Base-by-base conservation (phyloP, 345 rosid species). In the Eucalyptus tenuipes region DNA sequence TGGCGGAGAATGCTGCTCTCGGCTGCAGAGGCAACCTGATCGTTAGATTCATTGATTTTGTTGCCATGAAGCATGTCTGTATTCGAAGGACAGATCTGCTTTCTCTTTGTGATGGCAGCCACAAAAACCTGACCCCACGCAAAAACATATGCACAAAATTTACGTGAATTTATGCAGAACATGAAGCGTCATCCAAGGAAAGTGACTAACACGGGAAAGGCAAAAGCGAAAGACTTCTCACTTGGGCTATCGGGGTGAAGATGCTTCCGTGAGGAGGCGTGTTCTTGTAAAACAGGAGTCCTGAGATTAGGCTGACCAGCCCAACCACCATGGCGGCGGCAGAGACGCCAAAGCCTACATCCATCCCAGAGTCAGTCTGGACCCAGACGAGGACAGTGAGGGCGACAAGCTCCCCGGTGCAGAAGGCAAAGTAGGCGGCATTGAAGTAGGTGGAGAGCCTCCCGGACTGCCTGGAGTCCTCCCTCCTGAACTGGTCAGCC, bases 281-380 rank as follows among this genome's bases (percentile, higher is more conserved):
- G 89, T 98, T 98, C 80, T 96, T 94, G 89, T 95, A 98, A 88
- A 91, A 94, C 12, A 95, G 88, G 31, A 94, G 93, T 47, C 99
- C 99, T n/a, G 96, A 94, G 87, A 97, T 94, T 90, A 98, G 88
- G 91, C 94, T 89, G 90, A 98, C 93, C 86, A 98, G 92, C 7
- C 98, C 99, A 92, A 97, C 87, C 12, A 98, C 96, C 99, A 98
- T 98, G 86, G 91, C 97, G 29, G 96, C 98, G 2, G 99, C 99
- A 7, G 99, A 98, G 87, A 98, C 95, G 47, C 99, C 98, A 33
- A 98, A 98, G 10, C 99, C 99, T 12, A 98, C 89, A 84, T 97
- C 99, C 99, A 98, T 98, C 25, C 99, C 99, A 13, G 98, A 95
- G 90, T 97, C 96, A 14, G 99, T 98, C 91, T 98, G 99, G 86